A percentile compares a stretch with the other conserved stretches of the same genome.
Conservation (phyloP, 371 early-diverging fungal species). For the Zychaea mexicana region DNA sequence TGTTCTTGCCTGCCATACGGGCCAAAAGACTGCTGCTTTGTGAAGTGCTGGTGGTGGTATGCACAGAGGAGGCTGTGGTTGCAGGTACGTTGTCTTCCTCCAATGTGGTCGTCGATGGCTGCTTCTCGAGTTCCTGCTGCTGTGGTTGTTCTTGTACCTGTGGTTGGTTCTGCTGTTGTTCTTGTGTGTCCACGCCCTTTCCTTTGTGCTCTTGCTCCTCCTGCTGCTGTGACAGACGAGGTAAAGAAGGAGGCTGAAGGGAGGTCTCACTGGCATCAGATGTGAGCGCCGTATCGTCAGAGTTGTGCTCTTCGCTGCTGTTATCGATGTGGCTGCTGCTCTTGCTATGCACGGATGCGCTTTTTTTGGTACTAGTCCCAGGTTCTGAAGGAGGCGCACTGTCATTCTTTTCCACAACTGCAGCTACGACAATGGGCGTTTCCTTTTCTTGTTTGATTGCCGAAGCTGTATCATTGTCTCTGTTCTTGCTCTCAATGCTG, state of each 20-base stretch:
- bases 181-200: too few species aligned
- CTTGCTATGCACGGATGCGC: background rate
- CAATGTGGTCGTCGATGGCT: background rate
- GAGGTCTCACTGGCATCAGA: constrained; percentile 3
- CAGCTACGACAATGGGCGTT: too few species aligned
- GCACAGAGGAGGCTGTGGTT: background rate
- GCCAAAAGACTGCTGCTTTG: background rate
- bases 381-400: too few species aligned
- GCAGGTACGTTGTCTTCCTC: background rate
- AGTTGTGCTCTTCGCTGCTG: background rate
- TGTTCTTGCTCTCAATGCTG: too few species aligned
- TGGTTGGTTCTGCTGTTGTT: background rate
- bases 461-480: too few species aligned
- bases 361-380: background rate
- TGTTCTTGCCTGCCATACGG: background rate
- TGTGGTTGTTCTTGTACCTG: background rate
- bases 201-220: background rate
- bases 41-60: background rate
- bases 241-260: background rate
- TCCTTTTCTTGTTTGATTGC: background rate
- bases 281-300: background rate
- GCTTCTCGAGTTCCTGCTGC: background rate
- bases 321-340: background rate
- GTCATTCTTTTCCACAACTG: too few species aligned
- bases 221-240: background rate